These are phyloP conservation scores for Salvia rosmarinus DNA, from an alignment of 257 asterid species.

Conservation along the genomic window DNA sequence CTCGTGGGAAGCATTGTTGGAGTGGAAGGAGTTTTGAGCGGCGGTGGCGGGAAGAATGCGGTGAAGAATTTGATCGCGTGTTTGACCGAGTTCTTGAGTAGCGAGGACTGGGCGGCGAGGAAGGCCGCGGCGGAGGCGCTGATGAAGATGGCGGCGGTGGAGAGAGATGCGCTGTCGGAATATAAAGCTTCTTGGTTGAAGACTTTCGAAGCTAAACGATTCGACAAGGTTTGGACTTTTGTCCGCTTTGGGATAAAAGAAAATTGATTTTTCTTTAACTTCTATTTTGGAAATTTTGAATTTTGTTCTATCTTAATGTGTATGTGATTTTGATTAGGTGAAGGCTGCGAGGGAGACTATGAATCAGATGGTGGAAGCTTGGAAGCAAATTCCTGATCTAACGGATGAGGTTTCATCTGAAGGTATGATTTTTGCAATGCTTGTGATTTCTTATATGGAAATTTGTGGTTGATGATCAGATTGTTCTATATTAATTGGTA, in stretches of 20 bases:
- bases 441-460: neutral
- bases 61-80: constrained; percentile 54
- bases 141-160: constrained; percentile 58
- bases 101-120: constrained; percentile 87
- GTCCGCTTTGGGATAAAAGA: neutral
- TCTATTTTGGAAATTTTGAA: neutral
- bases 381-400: constrained; percentile 66
- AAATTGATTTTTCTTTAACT: neutral
- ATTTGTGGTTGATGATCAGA: too few relatives aligned
- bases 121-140: constrained; percentile 78
- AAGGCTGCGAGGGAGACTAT: constrained; percentile 65
- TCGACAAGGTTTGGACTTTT: constrained; percentile 63
- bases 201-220: constrained; percentile 75
- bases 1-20: constrained; percentile 62
- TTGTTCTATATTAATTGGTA: too few relatives aligned
- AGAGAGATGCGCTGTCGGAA: constrained; percentile 53
- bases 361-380: constrained; percentile 62
- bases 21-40: constrained; percentile 49
- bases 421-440: constrained; percentile 43
- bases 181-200: constrained; percentile 63
- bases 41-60: constrained; percentile 43
- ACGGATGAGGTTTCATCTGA: constrained; percentile 52
- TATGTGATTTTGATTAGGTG: constrained; percentile 47
- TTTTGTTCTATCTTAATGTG: neutral
- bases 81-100: constrained; percentile 63